Evolutionary conservation across 768 basidiomycete species (phyloP).

Genomic region (Podaxis sp.): DNA sequence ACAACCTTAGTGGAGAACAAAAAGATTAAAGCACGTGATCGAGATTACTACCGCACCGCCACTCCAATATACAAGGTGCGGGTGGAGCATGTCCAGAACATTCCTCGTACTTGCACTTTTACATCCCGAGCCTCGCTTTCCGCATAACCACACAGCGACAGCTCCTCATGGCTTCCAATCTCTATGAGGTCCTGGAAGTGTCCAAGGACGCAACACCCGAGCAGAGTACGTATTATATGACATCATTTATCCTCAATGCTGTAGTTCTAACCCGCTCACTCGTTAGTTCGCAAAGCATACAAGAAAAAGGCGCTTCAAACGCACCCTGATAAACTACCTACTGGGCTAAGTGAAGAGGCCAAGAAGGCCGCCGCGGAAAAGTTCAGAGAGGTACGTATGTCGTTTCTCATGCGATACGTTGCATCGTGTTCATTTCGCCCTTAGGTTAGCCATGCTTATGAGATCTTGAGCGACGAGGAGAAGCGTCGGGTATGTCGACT

Average conservation of each 20-base stretch:
- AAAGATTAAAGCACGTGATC: constrained; percentile 24
- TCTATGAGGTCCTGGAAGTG: constrained; percentile 67
- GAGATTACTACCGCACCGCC: not conserved
- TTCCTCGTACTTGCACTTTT: constrained; percentile 20
- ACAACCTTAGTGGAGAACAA: constrained; percentile 9
- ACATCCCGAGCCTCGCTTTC: constrained; percentile 11
- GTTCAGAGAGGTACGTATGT: constrained; percentile 36
- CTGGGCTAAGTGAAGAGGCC: constrained; percentile 47
- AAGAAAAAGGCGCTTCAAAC: constrained; percentile 67
- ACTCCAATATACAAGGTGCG: not conserved
- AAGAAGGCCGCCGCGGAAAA: constrained; percentile 60
- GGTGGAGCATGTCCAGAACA: constrained; percentile 28
- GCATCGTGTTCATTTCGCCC: not conserved
- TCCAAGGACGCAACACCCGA: constrained; percentile 55
- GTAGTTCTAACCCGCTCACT: not conserved
- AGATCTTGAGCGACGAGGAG: constrained; percentile 62
- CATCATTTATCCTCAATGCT: not conserved
- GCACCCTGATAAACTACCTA: constrained; percentile 71
- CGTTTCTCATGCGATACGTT: not conserved
- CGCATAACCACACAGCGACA: constrained; percentile 9
- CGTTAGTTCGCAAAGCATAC: constrained; percentile 52
- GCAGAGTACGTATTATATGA: constrained; percentile 50
- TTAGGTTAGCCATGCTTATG: constrained; percentile 78
- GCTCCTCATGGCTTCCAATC: constrained; percentile 47
- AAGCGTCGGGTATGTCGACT: constrained; percentile 50